phyloP scores from a whole-genome alignment of 2,329 filamentous ascomycete species.

The Alternaria ethzedia region DNA sequence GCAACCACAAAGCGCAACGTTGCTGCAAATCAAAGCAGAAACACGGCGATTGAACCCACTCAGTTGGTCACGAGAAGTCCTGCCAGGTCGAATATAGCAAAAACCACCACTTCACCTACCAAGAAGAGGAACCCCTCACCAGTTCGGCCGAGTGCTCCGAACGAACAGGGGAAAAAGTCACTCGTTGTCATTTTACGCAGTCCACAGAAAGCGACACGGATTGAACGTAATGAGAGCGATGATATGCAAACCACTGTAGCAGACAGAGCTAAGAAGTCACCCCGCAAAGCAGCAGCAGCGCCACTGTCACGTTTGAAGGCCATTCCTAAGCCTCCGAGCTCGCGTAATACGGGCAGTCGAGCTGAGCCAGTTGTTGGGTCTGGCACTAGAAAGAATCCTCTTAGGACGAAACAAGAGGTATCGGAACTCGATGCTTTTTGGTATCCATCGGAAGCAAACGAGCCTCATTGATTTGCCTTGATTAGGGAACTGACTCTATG shows the following conservation, averaged over 20 bases:
- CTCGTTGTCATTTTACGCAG: slow-evolving; percentile 2
- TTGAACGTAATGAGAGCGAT: neutral
- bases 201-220: neutral
- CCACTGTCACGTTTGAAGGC: neutral
- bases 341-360: neutral
- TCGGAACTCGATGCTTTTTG: slow-evolving; percentile 1
- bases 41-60: neutral
- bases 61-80: neutral
- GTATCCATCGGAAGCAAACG: neutral
- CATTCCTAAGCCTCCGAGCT: neutral
- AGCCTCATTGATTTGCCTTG: neutral
- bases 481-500: slow-evolving; percentile 36
- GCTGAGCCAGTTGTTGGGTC: neutral
- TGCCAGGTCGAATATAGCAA: neutral
- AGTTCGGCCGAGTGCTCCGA: neutral
- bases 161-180: neutral
- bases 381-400: too few relatives aligned
- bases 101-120: neutral
- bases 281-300: neutral
- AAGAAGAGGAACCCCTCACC: neutral
- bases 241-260: neutral
- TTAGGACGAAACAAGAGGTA: neutral
- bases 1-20: neutral
- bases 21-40: neutral
- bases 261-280: slow-evolving; percentile 6